Evolutionary conservation across 2,329 filamentous ascomycete genomes (phyloP).

Genomic region (Parafenestella ontariensis): DNA sequence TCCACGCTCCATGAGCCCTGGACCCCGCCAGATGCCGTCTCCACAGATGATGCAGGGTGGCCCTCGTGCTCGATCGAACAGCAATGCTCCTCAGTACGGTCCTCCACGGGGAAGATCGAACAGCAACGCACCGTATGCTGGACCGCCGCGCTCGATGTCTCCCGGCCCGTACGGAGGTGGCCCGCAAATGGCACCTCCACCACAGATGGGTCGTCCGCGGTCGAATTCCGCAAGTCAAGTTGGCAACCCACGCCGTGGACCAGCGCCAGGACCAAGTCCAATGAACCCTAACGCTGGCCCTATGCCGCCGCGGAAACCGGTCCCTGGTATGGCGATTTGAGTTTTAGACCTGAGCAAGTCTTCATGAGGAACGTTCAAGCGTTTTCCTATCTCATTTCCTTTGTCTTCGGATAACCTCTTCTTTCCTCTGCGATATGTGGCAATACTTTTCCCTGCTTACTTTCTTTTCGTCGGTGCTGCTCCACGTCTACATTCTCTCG

Average conservation of each 20-base stretch:
- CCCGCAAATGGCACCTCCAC: slow-evolving; percentile 39
- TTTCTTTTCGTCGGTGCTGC: not conserved
- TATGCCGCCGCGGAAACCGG: slow-evolving; percentile 54
- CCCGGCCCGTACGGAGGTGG: slow-evolving; percentile 49
- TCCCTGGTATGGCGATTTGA: slow-evolving; percentile 56
- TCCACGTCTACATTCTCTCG: not conserved
- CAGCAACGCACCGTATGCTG: slow-evolving; percentile 48
- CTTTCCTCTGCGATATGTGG: slow-evolving; percentile 10
- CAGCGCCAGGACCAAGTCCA: slow-evolving; percentile 46
- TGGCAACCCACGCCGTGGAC: slow-evolving; percentile 32
- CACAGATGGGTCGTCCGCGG: slow-evolving; percentile 43
- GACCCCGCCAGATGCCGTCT: slow-evolving; percentile 41
- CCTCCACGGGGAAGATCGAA: slow-evolving; percentile 42
- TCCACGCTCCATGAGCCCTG: slow-evolving; percentile 42
- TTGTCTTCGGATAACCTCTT: slow-evolving; percentile 5
- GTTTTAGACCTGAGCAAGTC: slow-evolving; percentile 7
- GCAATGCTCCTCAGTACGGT: slow-evolving; percentile 44
- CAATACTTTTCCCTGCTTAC: slow-evolving; percentile 6
- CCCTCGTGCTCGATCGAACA: slow-evolving; percentile 43
- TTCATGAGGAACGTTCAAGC: slow-evolving; percentile 36
- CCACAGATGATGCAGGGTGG: slow-evolving; percentile 28
- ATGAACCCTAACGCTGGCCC: slow-evolving; percentile 43
- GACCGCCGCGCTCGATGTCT: slow-evolving; percentile 47
- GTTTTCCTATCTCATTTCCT: slow-evolving; percentile 19
- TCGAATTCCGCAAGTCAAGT: slow-evolving; percentile 48